Conservation (phyloP, 2,329 filamentous ascomycete species). For the Bretziella fagacearum region DNA sequence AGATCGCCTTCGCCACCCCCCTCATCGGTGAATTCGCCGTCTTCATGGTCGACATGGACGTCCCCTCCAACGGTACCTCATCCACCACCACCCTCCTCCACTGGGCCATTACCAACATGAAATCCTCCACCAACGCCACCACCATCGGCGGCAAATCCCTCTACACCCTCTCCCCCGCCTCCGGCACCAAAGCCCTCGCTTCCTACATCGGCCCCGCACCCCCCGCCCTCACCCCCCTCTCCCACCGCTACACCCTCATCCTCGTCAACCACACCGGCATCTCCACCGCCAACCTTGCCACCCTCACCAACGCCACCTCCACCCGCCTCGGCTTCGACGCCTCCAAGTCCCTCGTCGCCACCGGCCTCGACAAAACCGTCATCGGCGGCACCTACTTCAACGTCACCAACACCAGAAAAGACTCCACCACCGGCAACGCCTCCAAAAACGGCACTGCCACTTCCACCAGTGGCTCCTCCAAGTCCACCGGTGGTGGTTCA, state of each 20-base stretch:
- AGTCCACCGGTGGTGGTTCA: not conserved
- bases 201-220: conserved; percentile 25
- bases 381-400: conserved; percentile 26
- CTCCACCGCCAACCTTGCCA: conserved; percentile 17
- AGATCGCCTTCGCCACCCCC: conserved; percentile 22
- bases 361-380: conserved; percentile 20
- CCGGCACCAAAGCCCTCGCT: conserved; percentile 18
- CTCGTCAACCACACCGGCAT: conserved; percentile 24
- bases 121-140: conserved; percentile 14
- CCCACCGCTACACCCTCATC: conserved; percentile 26
- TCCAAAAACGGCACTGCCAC: not conserved
- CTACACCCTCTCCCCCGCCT: conserved; percentile 20
- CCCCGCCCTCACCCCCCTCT: conserved; percentile 23
- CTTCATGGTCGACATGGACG: conserved; percentile 30
- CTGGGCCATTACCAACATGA: conserved; percentile 28
- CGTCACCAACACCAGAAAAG: conserved; percentile 21
- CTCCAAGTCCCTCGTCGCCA: conserved; percentile 19
- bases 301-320: conserved; percentile 20
- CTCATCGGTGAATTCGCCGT: conserved; percentile 28
- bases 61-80: conserved; percentile 22
- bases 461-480: not conserved
- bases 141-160: conserved; percentile 18
- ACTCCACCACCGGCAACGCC: not conserved
- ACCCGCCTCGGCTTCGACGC: conserved; percentile 22
- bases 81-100: conserved; percentile 29